A percentile compares a stretch with the other conserved stretches of the same genome.
These are phyloP conservation scores for Candolleomyces aberdarensis DNA, from an alignment of 768 basidiomycete genomes.

Conservation along the genomic window DNA sequence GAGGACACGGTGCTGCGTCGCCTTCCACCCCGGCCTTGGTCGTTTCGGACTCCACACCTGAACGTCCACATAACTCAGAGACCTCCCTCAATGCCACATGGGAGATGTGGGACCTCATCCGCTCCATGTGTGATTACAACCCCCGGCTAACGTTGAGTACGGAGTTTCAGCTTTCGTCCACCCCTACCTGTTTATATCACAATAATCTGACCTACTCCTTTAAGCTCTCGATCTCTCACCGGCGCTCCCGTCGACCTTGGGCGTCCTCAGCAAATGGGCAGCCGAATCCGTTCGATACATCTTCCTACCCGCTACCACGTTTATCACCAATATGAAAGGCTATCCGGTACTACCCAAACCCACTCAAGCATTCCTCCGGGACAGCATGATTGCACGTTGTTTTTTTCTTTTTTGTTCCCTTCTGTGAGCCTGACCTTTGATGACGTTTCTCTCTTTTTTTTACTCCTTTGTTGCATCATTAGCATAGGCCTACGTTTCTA, in stretches of 20 bases:
- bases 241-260: slow-evolving; percentile 75
- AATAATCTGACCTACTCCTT: slow-evolving; percentile 3
- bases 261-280: slow-evolving; percentile 82
- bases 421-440: slow-evolving; percentile 6
- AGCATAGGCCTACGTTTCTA: slow-evolving; percentile 87
- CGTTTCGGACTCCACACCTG: slow-evolving; percentile 29
- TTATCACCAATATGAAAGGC: slow-evolving; percentile 93
- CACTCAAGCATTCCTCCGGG: slow-evolving; percentile 86
- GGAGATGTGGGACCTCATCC: slow-evolving; percentile 99
- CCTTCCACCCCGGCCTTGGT: slow-evolving; percentile 32
- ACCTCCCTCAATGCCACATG: slow-evolving; percentile 73
- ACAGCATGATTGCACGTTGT: slow-evolving; percentile 76
- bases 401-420: slow-evolving; percentile 1
- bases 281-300: slow-evolving; percentile 91
- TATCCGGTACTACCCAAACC: slow-evolving; percentile 96
- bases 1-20: slow-evolving; percentile 4
- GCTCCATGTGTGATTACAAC: slow-evolving; percentile 85
- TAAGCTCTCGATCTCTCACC: slow-evolving; percentile 90
- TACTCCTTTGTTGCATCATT: slow-evolving; percentile 5
- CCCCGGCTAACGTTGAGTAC: slow-evolving; percentile 69
- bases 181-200: neutral
- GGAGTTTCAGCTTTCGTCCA: slow-evolving; percentile 16
- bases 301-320: slow-evolving; percentile 85
- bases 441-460: slow-evolving; percentile 15
- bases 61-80: slow-evolving; percentile 39